Evolutionary conservation across 139 green algal species (phyloP), one percentile per base, ranked within the genome.

Genomic region (Chlorella sp.): DNA sequence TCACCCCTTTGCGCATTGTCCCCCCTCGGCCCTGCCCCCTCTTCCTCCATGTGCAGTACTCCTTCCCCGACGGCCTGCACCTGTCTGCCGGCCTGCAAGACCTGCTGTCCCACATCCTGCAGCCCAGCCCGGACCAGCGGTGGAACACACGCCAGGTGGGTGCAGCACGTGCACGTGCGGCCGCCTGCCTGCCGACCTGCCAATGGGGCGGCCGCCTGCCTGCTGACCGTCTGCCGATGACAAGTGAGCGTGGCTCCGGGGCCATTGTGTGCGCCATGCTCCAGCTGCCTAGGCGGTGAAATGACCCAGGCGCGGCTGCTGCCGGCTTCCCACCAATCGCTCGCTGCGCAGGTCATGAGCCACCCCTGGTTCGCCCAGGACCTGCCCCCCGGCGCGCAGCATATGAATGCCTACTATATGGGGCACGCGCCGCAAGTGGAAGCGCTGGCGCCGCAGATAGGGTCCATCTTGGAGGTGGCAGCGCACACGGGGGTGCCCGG

Each of bases 301-400:
- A n/a, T n/a, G n/a, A n/a, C n/a, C n/a, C n/a, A n/a, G n/a, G n/a
- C n/a, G n/a, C n/a, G n/a, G n/a, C n/a, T n/a, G n/a, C n/a, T n/a
- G n/a, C n/a, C n/a, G n/a, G n/a, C n/a, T n/a, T n/a, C n/a, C n/a
- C n/a, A n/a, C n/a, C n/a, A n/a, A n/a, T n/a, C n/a, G n/a, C n/a
- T n/a, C n/a, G n/a, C 0, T 55, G 62, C 38, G 88, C 87, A 17
- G 69, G 92, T 96, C 82, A 86, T 87, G 80, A 21, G 15, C 47
- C 90, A 94, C 85, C 83, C 90, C 44, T 96, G 93, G 93, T 96
- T 95, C 85, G 18, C 68, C 32, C 32, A 81, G 6, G 88, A 90
- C 64, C 83, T 95, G 57, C 92, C 92, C 4, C 30, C 36, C 2
- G 91, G 91, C 26, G 79, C 87, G 36, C 36, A 71, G 4, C 21